These are phyloP conservation scores for Vickermania spadyakhi DNA, from an alignment of 208 protist genomes.

Conservation along the genomic window DNA sequence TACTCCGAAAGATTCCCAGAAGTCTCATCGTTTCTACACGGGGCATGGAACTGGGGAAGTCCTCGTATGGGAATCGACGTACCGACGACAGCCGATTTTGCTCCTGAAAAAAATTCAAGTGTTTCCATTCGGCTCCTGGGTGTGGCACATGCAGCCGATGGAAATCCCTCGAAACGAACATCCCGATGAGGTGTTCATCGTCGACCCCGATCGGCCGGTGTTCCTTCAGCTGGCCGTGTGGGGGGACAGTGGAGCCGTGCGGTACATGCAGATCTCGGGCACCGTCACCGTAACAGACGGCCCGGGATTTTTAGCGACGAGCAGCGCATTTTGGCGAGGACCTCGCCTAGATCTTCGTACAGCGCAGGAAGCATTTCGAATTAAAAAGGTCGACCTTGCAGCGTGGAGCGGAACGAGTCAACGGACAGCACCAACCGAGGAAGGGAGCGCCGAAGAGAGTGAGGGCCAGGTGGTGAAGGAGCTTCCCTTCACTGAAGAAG, in stretches of 20 bases:
- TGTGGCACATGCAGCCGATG: conserved; percentile 14
- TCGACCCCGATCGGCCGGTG: background rate
- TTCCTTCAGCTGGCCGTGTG: conserved; percentile 18
- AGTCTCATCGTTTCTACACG: conserved; percentile 20
- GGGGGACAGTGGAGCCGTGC: conserved; percentile 17
- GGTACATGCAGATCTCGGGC: conserved; percentile 13
- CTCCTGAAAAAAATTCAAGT: conserved; percentile 33
- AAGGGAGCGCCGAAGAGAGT: background rate
- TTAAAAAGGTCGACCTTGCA: background rate
- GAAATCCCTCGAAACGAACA: conserved; percentile 6
- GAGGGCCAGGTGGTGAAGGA: background rate
- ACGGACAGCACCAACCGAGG: background rate
- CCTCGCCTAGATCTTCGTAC: background rate
- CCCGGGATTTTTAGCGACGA: conserved; percentile 19
- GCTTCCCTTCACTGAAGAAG: background rate
- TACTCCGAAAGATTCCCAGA: background rate
- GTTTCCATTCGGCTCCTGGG: conserved; percentile 17
- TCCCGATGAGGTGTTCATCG: conserved; percentile 3
- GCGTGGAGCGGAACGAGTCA: background rate
- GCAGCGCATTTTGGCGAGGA: background rate
- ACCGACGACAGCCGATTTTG: conserved; percentile 8
- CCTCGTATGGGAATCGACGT: conserved; percentile 22
- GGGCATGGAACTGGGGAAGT: conserved; percentile 42
- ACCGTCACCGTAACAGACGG: conserved; percentile 7
- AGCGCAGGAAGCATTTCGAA: background rate